A percentile compares a stretch with the other conserved stretches of the same genome.
Conservation (phyloP, 768 basidiomycete species). For the Gautieria morchelliformis region DNA sequence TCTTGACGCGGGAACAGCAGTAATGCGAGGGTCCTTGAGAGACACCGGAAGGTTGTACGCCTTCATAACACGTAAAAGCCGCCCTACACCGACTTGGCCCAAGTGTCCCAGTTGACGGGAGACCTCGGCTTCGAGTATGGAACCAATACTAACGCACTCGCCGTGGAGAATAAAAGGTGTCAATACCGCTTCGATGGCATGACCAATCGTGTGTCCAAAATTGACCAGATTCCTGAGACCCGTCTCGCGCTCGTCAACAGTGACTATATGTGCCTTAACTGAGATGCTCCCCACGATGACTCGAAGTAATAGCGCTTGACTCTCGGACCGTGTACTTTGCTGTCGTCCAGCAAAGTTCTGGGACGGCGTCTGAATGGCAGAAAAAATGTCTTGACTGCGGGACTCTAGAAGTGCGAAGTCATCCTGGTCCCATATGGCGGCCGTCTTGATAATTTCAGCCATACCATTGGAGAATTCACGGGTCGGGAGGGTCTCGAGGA, state of each 20-base stretch:
- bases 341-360: constrained; percentile 44
- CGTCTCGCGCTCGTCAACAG: constrained; percentile 92
- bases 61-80: constrained; percentile 78
- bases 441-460: constrained; percentile 99
- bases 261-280: constrained; percentile 96
- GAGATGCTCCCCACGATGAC: constrained; percentile 90
- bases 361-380: constrained; percentile 72
- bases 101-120: constrained; percentile 82
- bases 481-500: constrained; percentile 84
- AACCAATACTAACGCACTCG: constrained; percentile 91
- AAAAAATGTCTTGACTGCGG: constrained; percentile 70
- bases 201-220: constrained; percentile 97
- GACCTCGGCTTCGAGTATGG: constrained; percentile 94
- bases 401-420: constrained; percentile 88
- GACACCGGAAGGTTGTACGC: constrained; percentile 87
- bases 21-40: constrained; percentile 68
- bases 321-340: constrained; percentile 55
- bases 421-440: constrained; percentile 94
- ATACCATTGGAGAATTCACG: constrained; percentile 98
- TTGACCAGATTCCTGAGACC: constrained; percentile 97
- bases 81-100: constrained; percentile 85
- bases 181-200: constrained; percentile 94
- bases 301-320: constrained; percentile 78
- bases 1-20: constrained; percentile 58
- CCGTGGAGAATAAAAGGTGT: constrained; percentile 93